Percentiles rank a stretch among this genome's conserved stretches.
Conservation (phyloP, 208 protist genomes). For the Angomonas ambiguus region DNA sequence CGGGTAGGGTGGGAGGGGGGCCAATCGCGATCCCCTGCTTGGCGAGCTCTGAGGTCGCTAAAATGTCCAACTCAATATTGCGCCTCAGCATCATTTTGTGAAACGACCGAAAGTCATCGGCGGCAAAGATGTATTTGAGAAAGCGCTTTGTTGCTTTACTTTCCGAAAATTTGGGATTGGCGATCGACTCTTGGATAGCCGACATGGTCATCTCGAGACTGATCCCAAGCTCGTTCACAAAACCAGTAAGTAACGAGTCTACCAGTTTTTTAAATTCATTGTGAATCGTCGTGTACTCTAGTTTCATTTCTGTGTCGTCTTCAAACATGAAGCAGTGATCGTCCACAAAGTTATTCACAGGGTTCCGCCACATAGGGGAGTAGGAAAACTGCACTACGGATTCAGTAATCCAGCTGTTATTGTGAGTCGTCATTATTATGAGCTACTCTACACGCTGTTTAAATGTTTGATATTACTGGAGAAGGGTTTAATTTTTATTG, state of each 20-base stretch:
- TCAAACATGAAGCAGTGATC: constrained; percentile 90
- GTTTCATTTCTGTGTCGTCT: constrained; percentile 82
- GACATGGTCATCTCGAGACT: constrained; percentile 44
- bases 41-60: constrained; percentile 48
- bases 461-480: too few species aligned
- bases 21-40: constrained; percentile 13
- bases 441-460: too few species aligned
- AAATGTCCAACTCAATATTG: constrained; percentile 89
- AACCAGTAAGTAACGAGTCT: constrained; percentile 77
- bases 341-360: constrained; percentile 88
- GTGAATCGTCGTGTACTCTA: constrained; percentile 86
- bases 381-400: constrained; percentile 78
- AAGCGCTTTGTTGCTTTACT: constrained; percentile 35
- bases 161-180: constrained; percentile 13
- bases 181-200: constrained; percentile 32
- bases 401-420: constrained; percentile 76
- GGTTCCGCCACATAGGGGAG: constrained; percentile 79
- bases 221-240: constrained; percentile 78
- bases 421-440: constrained; percentile 23
- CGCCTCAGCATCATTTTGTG: constrained; percentile 88
- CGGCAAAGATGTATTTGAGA: constrained; percentile 65
- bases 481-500: too few species aligned
- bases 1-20: constrained; percentile 5
- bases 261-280: constrained; percentile 75
- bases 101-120: constrained; percentile 89